Evolutionary conservation across 2,329 filamentous ascomycete species (phyloP).

Genomic region (Dendryphion nanum): DNA sequence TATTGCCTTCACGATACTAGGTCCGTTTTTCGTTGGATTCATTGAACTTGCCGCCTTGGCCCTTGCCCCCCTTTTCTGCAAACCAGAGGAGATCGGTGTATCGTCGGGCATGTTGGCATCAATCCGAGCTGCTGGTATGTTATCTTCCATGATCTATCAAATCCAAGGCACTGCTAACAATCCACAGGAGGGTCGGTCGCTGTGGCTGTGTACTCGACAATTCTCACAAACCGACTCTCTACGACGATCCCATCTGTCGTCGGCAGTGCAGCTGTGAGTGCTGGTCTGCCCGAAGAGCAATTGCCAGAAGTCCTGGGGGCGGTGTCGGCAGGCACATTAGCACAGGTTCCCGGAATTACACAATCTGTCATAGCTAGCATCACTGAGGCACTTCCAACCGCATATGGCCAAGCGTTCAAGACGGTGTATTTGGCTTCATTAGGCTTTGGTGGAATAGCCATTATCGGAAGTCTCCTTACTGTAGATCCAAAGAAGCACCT

Average conservation of each 20-base stretch:
- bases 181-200: slow-evolving; percentile 13
- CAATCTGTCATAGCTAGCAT: slow-evolving; percentile 6
- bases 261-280: slow-evolving; percentile 8
- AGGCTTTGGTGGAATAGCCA: slow-evolving; percentile 16
- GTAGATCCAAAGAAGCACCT: slow-evolving; percentile 13
- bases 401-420: slow-evolving; percentile 15
- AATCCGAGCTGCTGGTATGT: slow-evolving; percentile 12
- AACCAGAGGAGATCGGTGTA: slow-evolving; percentile 13
- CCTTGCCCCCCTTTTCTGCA: slow-evolving; percentile 13
- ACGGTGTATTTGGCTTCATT: slow-evolving; percentile 16
- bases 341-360: slow-evolving; percentile 10
- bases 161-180: not conserved
- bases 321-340: slow-evolving; percentile 9
- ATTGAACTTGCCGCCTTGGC: slow-evolving; percentile 12
- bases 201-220: slow-evolving; percentile 13
- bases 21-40: slow-evolving; percentile 15
- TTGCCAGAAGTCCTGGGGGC: slow-evolving; percentile 10
- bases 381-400: slow-evolving; percentile 3
- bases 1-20: slow-evolving; percentile 15
- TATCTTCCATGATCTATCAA: too few relatives aligned
- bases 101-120: slow-evolving; percentile 13
- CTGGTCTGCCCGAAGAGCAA: slow-evolving; percentile 10
- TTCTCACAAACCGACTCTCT: slow-evolving; percentile 12
- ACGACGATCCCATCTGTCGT: slow-evolving; percentile 10
- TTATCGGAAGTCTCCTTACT: slow-evolving; percentile 13